These are phyloP conservation scores for Kwoniella heveanensis DNA, from an alignment of 768 basidiomycete species.

Conservation along the genomic window DNA sequence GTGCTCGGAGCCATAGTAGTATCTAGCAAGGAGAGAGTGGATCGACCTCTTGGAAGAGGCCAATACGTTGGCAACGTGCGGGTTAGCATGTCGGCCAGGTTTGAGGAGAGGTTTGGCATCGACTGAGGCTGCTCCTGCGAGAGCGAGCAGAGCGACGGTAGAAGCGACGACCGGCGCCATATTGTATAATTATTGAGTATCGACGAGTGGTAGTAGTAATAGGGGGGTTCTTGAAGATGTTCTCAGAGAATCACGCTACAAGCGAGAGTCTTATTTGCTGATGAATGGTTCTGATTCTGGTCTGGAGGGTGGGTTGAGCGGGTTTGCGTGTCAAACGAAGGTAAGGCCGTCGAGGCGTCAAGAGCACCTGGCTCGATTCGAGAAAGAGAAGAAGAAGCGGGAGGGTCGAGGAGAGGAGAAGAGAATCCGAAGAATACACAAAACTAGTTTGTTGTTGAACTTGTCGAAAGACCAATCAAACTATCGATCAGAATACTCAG, in stretches of 20 bases:
- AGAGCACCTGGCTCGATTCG: conserved; percentile 50
- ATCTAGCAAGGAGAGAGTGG: conserved; percentile 30
- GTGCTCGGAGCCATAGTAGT: conserved; percentile 48
- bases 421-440: not conserved
- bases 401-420: not conserved
- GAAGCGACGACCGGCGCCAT: conserved; percentile 52
- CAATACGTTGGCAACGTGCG: conserved; percentile 41
- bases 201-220: conserved; percentile 3
- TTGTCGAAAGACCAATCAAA: not conserved
- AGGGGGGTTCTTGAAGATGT: not conserved
- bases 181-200: conserved; percentile 7
- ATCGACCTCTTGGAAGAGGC: conserved; percentile 32
- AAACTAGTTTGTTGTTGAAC: not conserved
- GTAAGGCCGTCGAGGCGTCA: conserved; percentile 50
- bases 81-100: conserved; percentile 53
- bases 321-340: conserved; percentile 29
- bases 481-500: not conserved
- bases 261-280: not conserved
- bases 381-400: conserved; percentile 8
- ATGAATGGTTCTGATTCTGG: not conserved
- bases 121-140: conserved; percentile 28
- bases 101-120: conserved; percentile 41
- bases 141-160: conserved; percentile 34
- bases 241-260: not conserved
- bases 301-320: conserved; percentile 9